phyloP scores from a whole-genome alignment of 129 eudicot species.

The Escallonia herrerae region DNA sequence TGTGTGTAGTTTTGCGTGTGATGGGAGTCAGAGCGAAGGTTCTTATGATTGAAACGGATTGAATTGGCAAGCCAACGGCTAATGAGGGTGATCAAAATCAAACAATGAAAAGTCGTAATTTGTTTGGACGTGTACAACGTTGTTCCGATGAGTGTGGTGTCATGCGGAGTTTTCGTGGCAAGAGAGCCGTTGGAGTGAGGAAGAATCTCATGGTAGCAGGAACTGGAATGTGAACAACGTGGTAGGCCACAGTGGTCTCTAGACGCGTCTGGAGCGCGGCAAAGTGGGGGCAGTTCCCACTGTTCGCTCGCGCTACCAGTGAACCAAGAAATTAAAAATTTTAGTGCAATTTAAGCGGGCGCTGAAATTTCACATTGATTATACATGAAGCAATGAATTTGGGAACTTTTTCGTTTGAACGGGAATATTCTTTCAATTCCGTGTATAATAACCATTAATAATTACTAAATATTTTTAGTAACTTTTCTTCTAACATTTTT shows the following conservation, averaged over 20 bases:
- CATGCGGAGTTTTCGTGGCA: slow-evolving; percentile 26
- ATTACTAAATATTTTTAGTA: too few relatives aligned
- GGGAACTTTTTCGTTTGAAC: too few relatives aligned
- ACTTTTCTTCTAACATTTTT: too few relatives aligned
- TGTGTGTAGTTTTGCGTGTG: slow-evolving; percentile 4
- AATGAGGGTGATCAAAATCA: slow-evolving; percentile 14
- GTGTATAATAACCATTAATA: too few relatives aligned
- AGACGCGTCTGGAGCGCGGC: too few relatives aligned
- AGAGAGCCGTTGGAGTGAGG: slow-evolving; percentile 39
- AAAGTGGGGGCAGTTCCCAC: too few relatives aligned
- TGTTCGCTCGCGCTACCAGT: too few relatives aligned
- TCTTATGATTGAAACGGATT: slow-evolving; percentile 19
- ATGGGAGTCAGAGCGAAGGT: slow-evolving; percentile 16
- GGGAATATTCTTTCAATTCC: too few relatives aligned
- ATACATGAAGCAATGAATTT: too few relatives aligned
- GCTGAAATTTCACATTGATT: too few relatives aligned
- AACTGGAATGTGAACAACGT: background rate
- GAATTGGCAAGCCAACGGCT: slow-evolving; percentile 55
- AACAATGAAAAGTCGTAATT: slow-evolving; percentile 8
- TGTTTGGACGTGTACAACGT: background rate
- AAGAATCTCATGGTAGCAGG: background rate
- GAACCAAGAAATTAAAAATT: too few relatives aligned
- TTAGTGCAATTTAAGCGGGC: too few relatives aligned
- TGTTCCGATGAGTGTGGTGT: background rate
- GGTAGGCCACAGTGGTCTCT: background rate